Evolutionary conservation across 371 early-diverging fungal species (phyloP).

Genomic region (Coemansia sp.): DNA sequence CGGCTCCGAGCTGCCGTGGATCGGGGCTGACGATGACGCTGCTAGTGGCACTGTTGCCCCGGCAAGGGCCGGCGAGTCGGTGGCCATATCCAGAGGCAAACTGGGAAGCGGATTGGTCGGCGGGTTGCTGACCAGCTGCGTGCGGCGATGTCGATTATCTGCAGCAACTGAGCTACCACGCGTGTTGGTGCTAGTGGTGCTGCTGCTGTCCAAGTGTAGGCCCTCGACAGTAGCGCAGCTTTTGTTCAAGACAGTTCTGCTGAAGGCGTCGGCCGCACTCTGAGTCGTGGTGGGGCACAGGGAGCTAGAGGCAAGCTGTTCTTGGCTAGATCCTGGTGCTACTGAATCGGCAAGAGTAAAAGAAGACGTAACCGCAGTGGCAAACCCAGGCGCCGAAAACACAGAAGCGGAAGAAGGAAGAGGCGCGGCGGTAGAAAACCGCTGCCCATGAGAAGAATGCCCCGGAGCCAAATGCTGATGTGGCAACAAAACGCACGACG

Average conservation of each 20-base stretch:
- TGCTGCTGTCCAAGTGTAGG: not conserved
- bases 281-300: conserved; percentile 2
- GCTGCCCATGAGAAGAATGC: conserved; percentile 14
- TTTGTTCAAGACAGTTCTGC: not conserved
- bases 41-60: not conserved
- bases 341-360: not conserved
- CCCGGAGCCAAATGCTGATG: conserved; percentile 8
- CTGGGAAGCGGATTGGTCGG: conserved; percentile 36
- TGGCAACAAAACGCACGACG: conserved; percentile 10
- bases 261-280: not conserved
- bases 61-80: not conserved
- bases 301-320: not conserved
- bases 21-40: not conserved
- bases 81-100: conserved; percentile 24
- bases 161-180: not conserved
- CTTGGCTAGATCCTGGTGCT: not conserved
- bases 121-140: conserved; percentile 32
- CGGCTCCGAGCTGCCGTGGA: not conserved
- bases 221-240: not conserved
- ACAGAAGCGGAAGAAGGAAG: not conserved
- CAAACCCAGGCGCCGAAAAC: conserved; percentile 5
- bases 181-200: not conserved
- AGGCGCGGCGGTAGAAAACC: conserved; percentile 14
- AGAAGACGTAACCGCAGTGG: not conserved
- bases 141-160: not conserved